phyloP scores from a whole-genome alignment of 495 filamentous ascomycete species.

The Penicillium fimorum region DNA sequence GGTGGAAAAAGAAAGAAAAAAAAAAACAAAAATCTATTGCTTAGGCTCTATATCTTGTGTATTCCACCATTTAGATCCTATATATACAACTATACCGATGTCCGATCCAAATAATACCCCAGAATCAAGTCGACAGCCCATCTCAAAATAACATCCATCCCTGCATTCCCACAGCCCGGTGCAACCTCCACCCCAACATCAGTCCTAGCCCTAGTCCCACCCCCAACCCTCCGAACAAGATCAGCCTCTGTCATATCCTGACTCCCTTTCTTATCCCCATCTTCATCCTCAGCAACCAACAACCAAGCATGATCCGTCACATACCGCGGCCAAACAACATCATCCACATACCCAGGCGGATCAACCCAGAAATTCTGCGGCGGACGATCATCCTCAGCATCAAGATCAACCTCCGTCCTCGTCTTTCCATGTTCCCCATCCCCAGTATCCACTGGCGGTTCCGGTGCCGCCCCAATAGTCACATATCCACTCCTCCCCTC shows the following conservation, averaged over 20 bases:
- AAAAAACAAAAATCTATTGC: too few relatives aligned
- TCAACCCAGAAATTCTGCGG: constrained; percentile 88
- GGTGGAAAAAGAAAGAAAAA: too few relatives aligned
- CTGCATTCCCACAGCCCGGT: constrained; percentile 33
- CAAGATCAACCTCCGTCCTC: constrained; percentile 31
- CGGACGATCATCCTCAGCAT: constrained; percentile 39
- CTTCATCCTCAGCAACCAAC: constrained; percentile 55
- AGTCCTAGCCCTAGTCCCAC: constrained; percentile 32
- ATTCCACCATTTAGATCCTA: neutral
- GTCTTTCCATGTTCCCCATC: neutral
- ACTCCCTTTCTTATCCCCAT: constrained; percentile 50
- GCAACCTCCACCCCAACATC: constrained; percentile 42
- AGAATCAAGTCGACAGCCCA: constrained; percentile 49
- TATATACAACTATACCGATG: neutral
- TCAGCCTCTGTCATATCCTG: constrained; percentile 19
- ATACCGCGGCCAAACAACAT: constrained; percentile 94
- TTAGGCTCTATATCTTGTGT: too few relatives aligned
- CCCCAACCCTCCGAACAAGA: constrained; percentile 33
- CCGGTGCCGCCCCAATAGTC: constrained; percentile 58
- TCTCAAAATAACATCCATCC: constrained; percentile 38
- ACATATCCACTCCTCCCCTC: constrained; percentile 81
- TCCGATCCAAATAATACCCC: constrained; percentile 16
- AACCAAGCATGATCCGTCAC: constrained; percentile 73
- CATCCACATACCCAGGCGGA: constrained; percentile 89
- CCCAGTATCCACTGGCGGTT: constrained; percentile 7